Percentiles rank a stretch among this genome's conserved stretches.
phyloP scores from a whole-genome alignment of 352 stramenopile species.

The Pythium monospermum region DNA sequence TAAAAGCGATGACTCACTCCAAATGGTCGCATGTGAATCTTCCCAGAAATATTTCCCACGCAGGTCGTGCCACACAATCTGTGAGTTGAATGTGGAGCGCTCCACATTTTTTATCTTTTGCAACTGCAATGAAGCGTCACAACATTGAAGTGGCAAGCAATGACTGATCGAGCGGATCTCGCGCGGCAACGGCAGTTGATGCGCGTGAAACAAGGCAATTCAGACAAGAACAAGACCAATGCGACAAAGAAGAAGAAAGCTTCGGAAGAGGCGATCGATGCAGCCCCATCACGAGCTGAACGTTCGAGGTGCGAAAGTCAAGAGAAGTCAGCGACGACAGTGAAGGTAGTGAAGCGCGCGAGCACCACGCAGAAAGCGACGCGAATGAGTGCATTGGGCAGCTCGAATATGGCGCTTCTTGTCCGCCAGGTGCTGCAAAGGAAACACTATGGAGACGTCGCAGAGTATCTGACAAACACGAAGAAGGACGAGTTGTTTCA shows the following conservation, averaged over 20 bases:
- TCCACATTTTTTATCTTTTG: no score
- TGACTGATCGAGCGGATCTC: constrained; percentile 6
- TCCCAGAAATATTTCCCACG: no score
- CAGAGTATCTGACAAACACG: constrained; percentile 28
- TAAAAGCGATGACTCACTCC: constrained; percentile 12
- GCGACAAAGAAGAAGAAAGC: not conserved
- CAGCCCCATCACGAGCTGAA: no score
- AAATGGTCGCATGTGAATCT: no score
- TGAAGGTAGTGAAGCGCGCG: not conserved
- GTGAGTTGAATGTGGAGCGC: no score
- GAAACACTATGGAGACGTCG: constrained; percentile 32
- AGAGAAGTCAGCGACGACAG: no score
- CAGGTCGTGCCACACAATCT: no score
- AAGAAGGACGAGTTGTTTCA: constrained; percentile 47
- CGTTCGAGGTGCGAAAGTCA: no score
- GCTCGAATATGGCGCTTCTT: constrained; percentile 23
- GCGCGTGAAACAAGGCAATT: constrained; percentile 5
- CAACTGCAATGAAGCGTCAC: no score
- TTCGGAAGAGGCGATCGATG: not conserved
- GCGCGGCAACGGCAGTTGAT: constrained; percentile 20
- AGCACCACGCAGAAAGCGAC: not conserved
- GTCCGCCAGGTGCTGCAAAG: constrained; percentile 49
- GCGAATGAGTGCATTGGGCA: not conserved
- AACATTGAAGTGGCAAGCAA: not conserved
- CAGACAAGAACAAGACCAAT: not conserved